Evolutionary conservation across 305 asterid species (phyloP).

Genomic region (Solanum aculeatissimum): DNA sequence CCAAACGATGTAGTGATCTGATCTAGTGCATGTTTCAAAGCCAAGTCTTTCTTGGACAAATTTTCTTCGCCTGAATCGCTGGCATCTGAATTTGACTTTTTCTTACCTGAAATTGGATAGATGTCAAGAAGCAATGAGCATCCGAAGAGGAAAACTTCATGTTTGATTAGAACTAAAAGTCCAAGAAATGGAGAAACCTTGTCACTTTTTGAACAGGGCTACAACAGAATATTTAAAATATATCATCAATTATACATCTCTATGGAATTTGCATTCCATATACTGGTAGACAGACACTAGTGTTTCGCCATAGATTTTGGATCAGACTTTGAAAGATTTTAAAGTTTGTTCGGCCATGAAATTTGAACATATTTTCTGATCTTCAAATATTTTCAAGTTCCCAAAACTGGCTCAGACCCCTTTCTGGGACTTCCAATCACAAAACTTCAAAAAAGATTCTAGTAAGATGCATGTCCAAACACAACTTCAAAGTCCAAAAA

Average conservation of each 20-base stretch:
- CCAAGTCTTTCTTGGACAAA: conserved; percentile 89
- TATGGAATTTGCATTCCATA: background rate
- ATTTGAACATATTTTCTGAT: background rate
- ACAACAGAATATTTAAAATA: background rate
- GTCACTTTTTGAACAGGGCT: background rate
- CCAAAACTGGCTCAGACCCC: background rate
- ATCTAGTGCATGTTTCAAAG: conserved; percentile 74
- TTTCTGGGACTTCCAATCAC: background rate
- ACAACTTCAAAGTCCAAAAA: background rate
- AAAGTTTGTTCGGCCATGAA: background rate
- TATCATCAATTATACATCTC: background rate
- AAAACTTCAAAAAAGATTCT: background rate
- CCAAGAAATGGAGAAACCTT: background rate
- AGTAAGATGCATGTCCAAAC: background rate
- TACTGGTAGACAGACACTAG: background rate
- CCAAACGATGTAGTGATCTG: conserved; percentile 77
- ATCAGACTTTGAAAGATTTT: background rate
- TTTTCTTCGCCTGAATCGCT: conserved; percentile 85
- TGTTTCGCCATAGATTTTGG: background rate
- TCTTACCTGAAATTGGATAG: conserved; percentile 37
- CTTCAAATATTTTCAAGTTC: background rate
- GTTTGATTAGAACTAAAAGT: background rate
- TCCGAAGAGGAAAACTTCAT: background rate
- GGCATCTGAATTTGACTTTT: conserved; percentile 52
- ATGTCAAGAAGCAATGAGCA: background rate